Evolutionary conservation across 495 filamentous ascomycete species (phyloP).

Genomic region (Annulohypoxylon stygium): DNA sequence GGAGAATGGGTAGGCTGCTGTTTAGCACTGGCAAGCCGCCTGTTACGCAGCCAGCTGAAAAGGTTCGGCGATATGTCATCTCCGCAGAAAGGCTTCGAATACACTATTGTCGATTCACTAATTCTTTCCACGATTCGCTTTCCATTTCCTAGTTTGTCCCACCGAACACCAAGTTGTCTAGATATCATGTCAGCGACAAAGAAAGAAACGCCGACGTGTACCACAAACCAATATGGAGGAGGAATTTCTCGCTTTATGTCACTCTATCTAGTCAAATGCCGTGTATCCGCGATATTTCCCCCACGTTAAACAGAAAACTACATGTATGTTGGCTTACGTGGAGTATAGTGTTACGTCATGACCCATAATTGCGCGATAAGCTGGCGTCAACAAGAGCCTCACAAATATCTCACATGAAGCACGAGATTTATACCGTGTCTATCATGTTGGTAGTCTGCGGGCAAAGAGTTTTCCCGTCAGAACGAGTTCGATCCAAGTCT

Average conservation of each 20-base stretch:
- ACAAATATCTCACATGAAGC: background rate
- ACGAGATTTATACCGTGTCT: background rate
- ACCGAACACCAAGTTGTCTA: background rate
- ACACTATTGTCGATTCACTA: background rate
- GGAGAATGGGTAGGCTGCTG: background rate
- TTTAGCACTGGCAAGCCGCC: background rate
- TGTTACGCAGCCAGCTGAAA: background rate
- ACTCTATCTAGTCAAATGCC: constrained; percentile 1
- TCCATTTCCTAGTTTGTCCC: background rate
- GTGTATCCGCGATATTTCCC: constrained; percentile 5
- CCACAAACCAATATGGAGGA: background rate
- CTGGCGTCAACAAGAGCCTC: constrained; percentile 8
- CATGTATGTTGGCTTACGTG: constrained; percentile 1
- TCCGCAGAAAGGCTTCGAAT: background rate
- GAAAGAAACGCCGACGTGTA: constrained; percentile 15
- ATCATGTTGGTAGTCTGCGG: background rate
- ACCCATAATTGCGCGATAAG: background rate
- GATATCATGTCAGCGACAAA: constrained; percentile 1
- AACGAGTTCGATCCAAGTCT: background rate
- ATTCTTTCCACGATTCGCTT: background rate
- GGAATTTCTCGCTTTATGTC: background rate
- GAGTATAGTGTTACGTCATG: background rate
- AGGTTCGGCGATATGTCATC: background rate
- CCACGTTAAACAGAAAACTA: background rate
- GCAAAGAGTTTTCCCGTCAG: constrained; percentile 2